Evolutionary conservation across 768 basidiomycete genomes (phyloP).

Genomic region (Macrolepiota fuliginosa): DNA sequence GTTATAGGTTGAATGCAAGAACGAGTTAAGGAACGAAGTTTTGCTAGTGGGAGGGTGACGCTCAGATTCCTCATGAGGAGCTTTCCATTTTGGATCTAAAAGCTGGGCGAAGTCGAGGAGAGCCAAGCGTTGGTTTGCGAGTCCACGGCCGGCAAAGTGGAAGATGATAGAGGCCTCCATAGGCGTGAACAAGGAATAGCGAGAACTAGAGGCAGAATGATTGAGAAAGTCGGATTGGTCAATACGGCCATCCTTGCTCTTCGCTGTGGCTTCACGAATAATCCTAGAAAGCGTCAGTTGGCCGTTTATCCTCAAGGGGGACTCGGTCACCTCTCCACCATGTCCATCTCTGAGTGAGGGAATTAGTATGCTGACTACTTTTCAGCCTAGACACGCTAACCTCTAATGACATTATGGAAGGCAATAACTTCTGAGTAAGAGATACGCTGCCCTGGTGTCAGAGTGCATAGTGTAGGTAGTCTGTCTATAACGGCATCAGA

Average conservation of each 20-base stretch:
- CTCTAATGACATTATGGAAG: constrained; percentile 94
- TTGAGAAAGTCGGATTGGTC: constrained; percentile 95
- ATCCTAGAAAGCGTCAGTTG: constrained; percentile 42
- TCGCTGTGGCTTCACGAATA: constrained; percentile 85
- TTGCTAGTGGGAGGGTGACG: constrained; percentile 25
- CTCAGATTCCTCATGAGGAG: constrained; percentile 57
- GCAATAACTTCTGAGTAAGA: constrained; percentile 96
- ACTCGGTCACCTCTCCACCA: constrained; percentile 74
- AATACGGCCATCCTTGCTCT: constrained; percentile 94
- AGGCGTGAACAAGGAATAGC: constrained; percentile 94
- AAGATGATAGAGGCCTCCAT: constrained; percentile 99
- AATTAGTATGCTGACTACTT: constrained; percentile 6
- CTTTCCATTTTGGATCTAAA: constrained; percentile 85
- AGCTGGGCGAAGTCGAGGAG: constrained; percentile 91
- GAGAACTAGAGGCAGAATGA: constrained; percentile 79
- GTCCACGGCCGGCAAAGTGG: constrained; percentile 91
- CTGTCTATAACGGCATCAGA: constrained; percentile 91
- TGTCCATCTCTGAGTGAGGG: constrained; percentile 81
- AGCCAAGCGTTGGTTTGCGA: constrained; percentile 66
- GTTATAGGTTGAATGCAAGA: constrained; percentile 77
- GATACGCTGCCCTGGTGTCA: constrained; percentile 87
- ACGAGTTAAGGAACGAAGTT: constrained; percentile 47
- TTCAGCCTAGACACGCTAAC: constrained; percentile 35
- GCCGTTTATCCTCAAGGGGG: not conserved
- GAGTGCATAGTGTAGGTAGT: constrained; percentile 86